These are phyloP conservation scores for Agaricus blazei DNA, from an alignment of 768 basidiomycete species.

Conservation along the genomic window DNA sequence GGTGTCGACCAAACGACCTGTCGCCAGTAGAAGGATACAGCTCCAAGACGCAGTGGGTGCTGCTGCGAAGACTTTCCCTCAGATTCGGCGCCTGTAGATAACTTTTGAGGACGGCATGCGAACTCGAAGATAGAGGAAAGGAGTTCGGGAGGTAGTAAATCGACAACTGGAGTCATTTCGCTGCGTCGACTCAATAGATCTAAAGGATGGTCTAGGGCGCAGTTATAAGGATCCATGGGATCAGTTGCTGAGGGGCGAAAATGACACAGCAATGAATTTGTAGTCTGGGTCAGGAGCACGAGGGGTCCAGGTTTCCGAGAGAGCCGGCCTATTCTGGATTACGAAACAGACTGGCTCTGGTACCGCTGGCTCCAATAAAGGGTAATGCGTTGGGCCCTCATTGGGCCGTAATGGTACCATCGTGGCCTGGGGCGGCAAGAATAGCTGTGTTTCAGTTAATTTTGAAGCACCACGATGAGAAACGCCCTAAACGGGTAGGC, in stretches of 20 bases:
- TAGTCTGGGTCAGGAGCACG: too few species aligned
- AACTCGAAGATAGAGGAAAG: not conserved
- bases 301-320: not conserved
- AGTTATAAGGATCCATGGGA: not conserved
- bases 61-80: not conserved
- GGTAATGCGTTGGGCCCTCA: too few species aligned
- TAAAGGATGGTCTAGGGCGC: not conserved
- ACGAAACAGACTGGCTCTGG: too few species aligned
- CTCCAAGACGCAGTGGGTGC: not conserved
- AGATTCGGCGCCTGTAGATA: not conserved
- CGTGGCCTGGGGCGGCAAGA: too few species aligned
- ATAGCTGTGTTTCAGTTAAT: too few species aligned
- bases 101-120: not conserved
- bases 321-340: too few species aligned
- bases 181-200: not conserved
- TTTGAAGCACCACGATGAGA: too few species aligned
- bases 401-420: too few species aligned
- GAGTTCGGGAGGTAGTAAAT: not conserved
- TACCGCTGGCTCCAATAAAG: too few species aligned
- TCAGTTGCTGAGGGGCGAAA: not conserved
- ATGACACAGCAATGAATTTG: too few species aligned
- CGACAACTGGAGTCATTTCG: not conserved
- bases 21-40: not conserved
- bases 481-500: too few species aligned
- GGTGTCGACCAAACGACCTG: not conserved